Evolutionary conservation across 805 yeast species (phyloP).

Genomic region (Wickerhamomyces subpelliculosus): DNA sequence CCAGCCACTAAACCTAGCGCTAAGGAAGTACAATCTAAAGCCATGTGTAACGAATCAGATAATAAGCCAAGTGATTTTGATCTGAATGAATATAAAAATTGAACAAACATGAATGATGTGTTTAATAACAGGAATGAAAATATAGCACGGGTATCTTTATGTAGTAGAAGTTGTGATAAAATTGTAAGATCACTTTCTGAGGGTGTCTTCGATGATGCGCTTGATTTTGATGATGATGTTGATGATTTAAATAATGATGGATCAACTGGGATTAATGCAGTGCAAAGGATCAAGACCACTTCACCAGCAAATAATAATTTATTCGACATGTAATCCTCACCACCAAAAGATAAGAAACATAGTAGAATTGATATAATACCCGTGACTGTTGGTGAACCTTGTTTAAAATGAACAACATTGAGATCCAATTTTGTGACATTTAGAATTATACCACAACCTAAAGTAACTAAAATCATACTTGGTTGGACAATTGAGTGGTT

Average conservation of each 20-base stretch:
- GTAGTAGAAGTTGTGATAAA: slow-evolving; percentile 18
- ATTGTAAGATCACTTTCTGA: slow-evolving; percentile 1
- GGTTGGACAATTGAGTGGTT: slow-evolving; percentile 6
- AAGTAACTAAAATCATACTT: slow-evolving; percentile 20
- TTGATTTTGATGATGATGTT: neutral
- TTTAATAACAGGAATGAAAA: slow-evolving; percentile 81
- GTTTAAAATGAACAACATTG: slow-evolving; percentile 2
- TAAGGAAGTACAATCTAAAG: slow-evolving; percentile 86
- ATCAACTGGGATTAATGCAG: slow-evolving; percentile 12
- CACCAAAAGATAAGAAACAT: slow-evolving; percentile 28
- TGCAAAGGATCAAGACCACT: slow-evolving; percentile 5
- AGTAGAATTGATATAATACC: slow-evolving; percentile 28
- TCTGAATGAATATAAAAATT: slow-evolving; percentile 82
- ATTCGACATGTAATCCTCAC: slow-evolving; percentile 9
- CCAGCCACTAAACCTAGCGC: slow-evolving; percentile 88
- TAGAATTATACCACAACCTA: slow-evolving; percentile 19
- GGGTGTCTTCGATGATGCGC: no score
- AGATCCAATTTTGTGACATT: slow-evolving; percentile 13
- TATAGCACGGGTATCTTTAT: slow-evolving; percentile 78
- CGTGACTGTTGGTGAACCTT: slow-evolving; percentile 14
- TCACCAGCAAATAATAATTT: slow-evolving; percentile 8
- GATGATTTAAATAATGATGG: slow-evolving; percentile 3
- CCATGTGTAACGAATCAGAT: slow-evolving; percentile 95
- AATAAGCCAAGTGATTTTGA: slow-evolving; percentile 87
- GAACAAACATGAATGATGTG: slow-evolving; percentile 91